These are phyloP conservation scores for Dissophora ornata DNA, from an alignment of 192 early-diverging fungal species.

Conservation along the genomic window DNA sequence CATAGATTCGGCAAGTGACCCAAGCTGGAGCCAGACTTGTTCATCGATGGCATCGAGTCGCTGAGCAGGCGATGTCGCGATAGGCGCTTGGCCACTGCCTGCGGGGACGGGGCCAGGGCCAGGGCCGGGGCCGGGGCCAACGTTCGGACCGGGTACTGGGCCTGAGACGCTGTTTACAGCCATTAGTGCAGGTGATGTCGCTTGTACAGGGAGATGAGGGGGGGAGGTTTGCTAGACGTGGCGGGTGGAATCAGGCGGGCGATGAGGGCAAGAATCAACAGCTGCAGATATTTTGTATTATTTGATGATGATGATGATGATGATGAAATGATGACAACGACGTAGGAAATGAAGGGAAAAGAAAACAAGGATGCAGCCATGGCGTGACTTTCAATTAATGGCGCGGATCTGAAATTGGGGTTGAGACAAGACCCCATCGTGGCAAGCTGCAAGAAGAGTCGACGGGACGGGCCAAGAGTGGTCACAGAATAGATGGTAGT, in stretches of 20 bases:
- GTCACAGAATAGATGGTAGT: slow-evolving; percentile 5
- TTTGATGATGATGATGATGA: too few relatives aligned
- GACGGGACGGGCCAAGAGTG: neutral
- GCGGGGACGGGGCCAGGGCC: slow-evolving; percentile 26
- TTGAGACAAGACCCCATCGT: too few relatives aligned
- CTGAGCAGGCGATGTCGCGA: slow-evolving; percentile 50
- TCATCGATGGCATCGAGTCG: slow-evolving; percentile 67
- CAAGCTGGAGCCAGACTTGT: slow-evolving; percentile 72
- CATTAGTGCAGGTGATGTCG: slow-evolving; percentile 2
- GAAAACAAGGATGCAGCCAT: slow-evolving; percentile 3
- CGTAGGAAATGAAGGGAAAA: neutral
- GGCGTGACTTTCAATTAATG: neutral
- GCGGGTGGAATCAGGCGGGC: neutral
- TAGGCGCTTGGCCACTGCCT: slow-evolving; percentile 3
- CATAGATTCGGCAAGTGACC: slow-evolving; percentile 59
- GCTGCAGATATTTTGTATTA: too few relatives aligned
- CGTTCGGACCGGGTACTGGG: slow-evolving; percentile 20
- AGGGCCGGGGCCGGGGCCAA: slow-evolving; percentile 29
- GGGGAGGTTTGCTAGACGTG: neutral
- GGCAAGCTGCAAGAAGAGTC: too few relatives aligned
- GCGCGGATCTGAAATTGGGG: too few relatives aligned
- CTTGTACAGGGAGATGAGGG: neutral
- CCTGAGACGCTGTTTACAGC: slow-evolving; percentile 30
- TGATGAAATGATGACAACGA: slow-evolving; percentile 3
- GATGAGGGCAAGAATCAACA: too few relatives aligned